These are phyloP conservation scores for Moringa oleifera DNA, from an alignment of 345 rosid species.

Conservation along the genomic window DNA sequence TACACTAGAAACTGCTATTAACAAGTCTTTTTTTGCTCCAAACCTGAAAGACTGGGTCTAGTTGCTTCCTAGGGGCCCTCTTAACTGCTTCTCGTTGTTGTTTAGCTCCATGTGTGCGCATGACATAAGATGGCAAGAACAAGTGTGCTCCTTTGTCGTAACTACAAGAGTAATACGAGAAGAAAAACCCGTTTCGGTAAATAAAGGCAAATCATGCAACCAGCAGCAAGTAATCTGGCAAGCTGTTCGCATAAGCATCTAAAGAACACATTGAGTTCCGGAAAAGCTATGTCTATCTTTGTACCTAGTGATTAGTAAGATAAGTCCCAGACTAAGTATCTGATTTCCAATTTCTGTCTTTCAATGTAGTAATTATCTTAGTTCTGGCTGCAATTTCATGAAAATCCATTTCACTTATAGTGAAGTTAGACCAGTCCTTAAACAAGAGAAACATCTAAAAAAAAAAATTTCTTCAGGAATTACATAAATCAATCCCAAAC, in stretches of 20 bases:
- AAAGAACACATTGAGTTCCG: too few species aligned
- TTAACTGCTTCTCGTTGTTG: conserved; percentile 77
- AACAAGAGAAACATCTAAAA: too few species aligned
- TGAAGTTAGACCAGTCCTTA: too few species aligned
- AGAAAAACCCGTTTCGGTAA: conserved; percentile 5
- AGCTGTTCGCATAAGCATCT: neutral
- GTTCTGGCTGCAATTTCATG: too few species aligned
- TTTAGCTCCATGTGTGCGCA: conserved; percentile 87
- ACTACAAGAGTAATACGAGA: conserved; percentile 33
- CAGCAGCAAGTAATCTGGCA: neutral
- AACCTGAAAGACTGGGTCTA: conserved; percentile 81
- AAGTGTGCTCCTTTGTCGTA: conserved; percentile 90
- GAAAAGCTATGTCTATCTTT: too few species aligned
- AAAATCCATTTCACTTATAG: too few species aligned
- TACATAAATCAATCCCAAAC: too few species aligned
- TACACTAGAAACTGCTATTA: neutral
- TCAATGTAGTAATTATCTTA: too few species aligned
- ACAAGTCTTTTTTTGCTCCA: conserved; percentile 2
- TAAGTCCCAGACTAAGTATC: too few species aligned
- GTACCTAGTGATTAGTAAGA: too few species aligned
- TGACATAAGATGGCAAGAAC: conserved; percentile 74
- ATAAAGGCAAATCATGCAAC: conserved; percentile 13
- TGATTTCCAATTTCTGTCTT: too few species aligned
- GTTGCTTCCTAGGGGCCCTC: conserved; percentile 56
- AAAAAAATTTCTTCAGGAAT: too few species aligned